These are phyloP conservation scores for Plasmodium knowlesi DNA, from an alignment of 169 alveolate genomes.

Conservation along the genomic window DNA sequence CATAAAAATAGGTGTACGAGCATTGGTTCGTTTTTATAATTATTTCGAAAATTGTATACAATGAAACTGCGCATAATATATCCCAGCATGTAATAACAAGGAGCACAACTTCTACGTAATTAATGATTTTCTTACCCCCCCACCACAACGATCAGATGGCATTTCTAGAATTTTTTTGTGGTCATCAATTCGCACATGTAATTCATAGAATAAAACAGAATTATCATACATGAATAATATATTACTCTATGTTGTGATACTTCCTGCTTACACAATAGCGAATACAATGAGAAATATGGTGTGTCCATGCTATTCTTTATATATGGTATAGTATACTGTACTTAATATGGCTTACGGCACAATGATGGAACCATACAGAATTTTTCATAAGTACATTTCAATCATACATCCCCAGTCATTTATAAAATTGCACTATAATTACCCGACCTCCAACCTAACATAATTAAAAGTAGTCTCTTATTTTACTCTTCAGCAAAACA, in stretches of 20 bases:
- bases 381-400: background rate
- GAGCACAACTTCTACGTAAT: background rate
- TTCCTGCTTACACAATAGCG: background rate
- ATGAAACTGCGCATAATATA: background rate
- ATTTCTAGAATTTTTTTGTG: background rate
- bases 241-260: background rate
- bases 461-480: background rate
- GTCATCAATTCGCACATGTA: background rate
- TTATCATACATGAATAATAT: background rate
- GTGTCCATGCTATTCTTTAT: background rate
- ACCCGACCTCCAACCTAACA: background rate
- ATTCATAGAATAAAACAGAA: background rate
- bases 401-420: background rate
- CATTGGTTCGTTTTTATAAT: background rate
- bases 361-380: background rate
- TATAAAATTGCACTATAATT: background rate
- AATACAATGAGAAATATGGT: background rate
- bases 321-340: background rate
- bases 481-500: background rate
- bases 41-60: background rate
- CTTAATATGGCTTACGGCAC: background rate
- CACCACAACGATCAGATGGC: background rate
- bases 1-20: background rate
- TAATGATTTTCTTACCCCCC: background rate
- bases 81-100: background rate